phyloP scores from a whole-genome alignment of 345 rosid species.

The Brassica cretica region DNA sequence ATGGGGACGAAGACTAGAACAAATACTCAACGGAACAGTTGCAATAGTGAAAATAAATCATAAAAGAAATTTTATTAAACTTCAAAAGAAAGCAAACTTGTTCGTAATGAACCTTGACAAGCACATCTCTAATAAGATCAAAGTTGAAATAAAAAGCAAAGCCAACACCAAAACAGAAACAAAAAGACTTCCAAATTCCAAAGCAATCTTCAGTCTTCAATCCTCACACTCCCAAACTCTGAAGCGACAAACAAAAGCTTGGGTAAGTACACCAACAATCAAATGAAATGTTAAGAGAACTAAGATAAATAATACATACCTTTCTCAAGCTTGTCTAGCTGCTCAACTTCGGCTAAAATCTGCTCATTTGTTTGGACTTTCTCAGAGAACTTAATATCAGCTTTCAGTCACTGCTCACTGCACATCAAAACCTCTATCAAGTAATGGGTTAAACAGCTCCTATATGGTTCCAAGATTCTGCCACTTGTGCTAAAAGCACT shows the following conservation, averaged over 20 bases:
- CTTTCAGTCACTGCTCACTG: neutral
- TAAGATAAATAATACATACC: neutral
- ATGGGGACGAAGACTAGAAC: too few species aligned
- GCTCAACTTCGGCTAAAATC: neutral
- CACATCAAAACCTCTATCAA: neutral
- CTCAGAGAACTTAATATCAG: neutral
- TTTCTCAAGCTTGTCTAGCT: neutral
- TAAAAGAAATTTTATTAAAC: neutral
- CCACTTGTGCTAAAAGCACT: too few species aligned
- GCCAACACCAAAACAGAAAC: neutral
- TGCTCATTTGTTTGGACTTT: neutral
- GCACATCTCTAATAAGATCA: neutral
- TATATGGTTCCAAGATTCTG: too few species aligned
- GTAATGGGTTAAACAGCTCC: too few species aligned
- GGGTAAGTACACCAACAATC: neutral
- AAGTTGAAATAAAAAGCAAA: neutral
- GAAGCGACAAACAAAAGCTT: neutral
- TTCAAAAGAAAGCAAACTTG: neutral
- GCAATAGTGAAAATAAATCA: neutral
- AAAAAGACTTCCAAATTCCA: neutral
- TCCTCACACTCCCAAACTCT: neutral
- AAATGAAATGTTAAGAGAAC: neutral
- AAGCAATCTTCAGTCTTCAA: neutral
- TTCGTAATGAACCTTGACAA: neutral
- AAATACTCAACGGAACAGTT: too few species aligned